Evolutionary conservation across 768 basidiomycete genomes (phyloP), one percentile per base, ranked within the genome.

Genomic region (Antrodiella citrinella): DNA sequence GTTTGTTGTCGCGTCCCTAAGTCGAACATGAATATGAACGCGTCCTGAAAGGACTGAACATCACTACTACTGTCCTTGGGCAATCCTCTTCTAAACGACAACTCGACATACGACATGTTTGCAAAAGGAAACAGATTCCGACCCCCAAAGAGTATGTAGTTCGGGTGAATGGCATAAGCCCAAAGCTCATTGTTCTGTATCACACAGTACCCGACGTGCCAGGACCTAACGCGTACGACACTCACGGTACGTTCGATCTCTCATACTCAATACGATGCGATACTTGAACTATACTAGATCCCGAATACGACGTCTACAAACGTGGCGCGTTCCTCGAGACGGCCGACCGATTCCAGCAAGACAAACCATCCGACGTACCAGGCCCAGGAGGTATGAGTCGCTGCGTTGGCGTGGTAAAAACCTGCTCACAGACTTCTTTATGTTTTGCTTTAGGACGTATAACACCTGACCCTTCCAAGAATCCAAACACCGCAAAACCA

Each of bases 261-360:
- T 45, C 21, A 26, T 22, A 10, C 30, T 35, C 30, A 35, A n/a
- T n/a, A n/a, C n/a, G n/a, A n/a, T n/a, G n/a, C n/a, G n/a, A n/a
- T n/a, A n/a, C n/a, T n/a, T 35, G 30, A 7, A 15, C 30, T 35
- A 35, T 35, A 15, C 15, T 21, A 74, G 75, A 75, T 11, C 70
- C 75, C 0, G 67, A 69, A 19, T 65, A 70, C 20, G 78, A 80
- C 23, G 61, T 68, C 13, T 76, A 81, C 59, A 82, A 82, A 59
- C 72, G 73, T 19, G 77, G 80, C 1, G 78, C 76, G 13, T 77
- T 80, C 51, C 66, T 81, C 2, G 80, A 82, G 61, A 81, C 77
- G 55, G 62, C 76, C 1, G 73, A 76, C 38, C 67, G 80, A 2
- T 81, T 81, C 59, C 50, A 57, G 12, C 70, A 73, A 51, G 72